Evolutionary conservation across 2,329 filamentous ascomycete genomes (phyloP), one percentile per base, ranked within the genome.

Genomic region (Fusarium pseudonygamai): DNA sequence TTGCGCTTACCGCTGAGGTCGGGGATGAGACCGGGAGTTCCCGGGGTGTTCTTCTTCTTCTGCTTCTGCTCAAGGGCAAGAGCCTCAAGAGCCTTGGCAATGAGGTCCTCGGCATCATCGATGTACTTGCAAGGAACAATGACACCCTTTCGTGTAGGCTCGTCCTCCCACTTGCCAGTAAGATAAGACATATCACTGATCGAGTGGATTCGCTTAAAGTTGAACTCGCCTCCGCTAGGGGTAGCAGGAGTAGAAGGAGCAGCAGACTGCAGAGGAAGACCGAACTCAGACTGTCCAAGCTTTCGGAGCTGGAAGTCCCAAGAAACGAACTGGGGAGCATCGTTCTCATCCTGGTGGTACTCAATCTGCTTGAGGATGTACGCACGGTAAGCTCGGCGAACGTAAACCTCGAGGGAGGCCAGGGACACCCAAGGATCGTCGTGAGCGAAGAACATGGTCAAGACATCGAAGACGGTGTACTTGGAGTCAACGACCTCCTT

Each of bases 401-500:
- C 92, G 82, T 99, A 99, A 55, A 98, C 95, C 82, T 99, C 96
- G 9, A 99, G 89, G 53, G 96, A 94, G 67, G 96, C 96, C 70
- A 98, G 87, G 13, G 94, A 94, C 36, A 99, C 96, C 94, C 95
- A 98, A 18, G 94, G 92, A 80, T 99, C 96, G 46, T 93, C 90
- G 83, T 99, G 95, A 39, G 92, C 93, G 80, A 99, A 99, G 90
- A 99, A 99, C 65, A 94, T 91, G 13, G 96, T 93, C 75, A 99
- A 84, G 24, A 99, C 96, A 80, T 99, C 96, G 77, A 98, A 97
- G 73, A 99, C 96, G 46, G 96, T 98, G 86, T 97, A 98, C 85
- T 97, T 97, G 61, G 96, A 98, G 83, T 99, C 96, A 59, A 99
- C 94, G 37, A 99, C 95, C 83, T 99, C 96, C 87, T 97, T 97